These are phyloP conservation scores for Wilcoxina mikolae DNA, from an alignment of 495 filamentous ascomycete species.

Conservation along the genomic window DNA sequence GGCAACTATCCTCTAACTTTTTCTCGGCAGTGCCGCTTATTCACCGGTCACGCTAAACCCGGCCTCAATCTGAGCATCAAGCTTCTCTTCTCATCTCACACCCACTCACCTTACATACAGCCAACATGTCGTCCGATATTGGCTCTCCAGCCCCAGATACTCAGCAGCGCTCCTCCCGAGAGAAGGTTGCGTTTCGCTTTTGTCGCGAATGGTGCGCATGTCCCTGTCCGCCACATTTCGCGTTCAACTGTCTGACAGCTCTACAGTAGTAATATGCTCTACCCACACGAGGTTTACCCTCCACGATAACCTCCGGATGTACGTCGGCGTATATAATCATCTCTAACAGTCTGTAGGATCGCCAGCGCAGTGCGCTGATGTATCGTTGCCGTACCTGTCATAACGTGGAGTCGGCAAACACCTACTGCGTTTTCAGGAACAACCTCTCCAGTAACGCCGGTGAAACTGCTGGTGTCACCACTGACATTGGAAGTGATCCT, in stretches of 20 bases:
- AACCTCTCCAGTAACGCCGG: slow-evolving; percentile 74
- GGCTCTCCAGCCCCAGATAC: slow-evolving; percentile 19
- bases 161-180: slow-evolving; percentile 16
- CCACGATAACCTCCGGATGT: slow-evolving; percentile 38
- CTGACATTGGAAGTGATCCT: slow-evolving; percentile 90
- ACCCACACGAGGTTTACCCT: slow-evolving; percentile 73
- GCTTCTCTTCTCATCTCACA: too few species aligned
- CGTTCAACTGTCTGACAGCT: slow-evolving; percentile 5
- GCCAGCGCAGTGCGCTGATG: slow-evolving; percentile 45
- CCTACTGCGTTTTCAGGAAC: slow-evolving; percentile 83
- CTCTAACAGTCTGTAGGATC: too few species aligned
- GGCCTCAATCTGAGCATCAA: too few species aligned
- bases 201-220: slow-evolving; percentile 70
- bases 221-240: not conserved
- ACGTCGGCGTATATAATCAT: slow-evolving; percentile 9
- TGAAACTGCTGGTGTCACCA: slow-evolving; percentile 91
- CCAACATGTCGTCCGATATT: slow-evolving; percentile 21
- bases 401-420: slow-evolving; percentile 68
- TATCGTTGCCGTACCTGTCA: slow-evolving; percentile 84
- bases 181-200: slow-evolving; percentile 70
- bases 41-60: too few species aligned
- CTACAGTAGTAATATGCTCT: slow-evolving; percentile 80
- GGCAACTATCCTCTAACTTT: too few species aligned
- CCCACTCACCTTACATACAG: too few species aligned
- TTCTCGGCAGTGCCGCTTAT: too few species aligned